Evolutionary conservation across 208 protist species (phyloP), one percentile per base, ranked within the genome.

Genomic region (Leishmania major): DNA sequence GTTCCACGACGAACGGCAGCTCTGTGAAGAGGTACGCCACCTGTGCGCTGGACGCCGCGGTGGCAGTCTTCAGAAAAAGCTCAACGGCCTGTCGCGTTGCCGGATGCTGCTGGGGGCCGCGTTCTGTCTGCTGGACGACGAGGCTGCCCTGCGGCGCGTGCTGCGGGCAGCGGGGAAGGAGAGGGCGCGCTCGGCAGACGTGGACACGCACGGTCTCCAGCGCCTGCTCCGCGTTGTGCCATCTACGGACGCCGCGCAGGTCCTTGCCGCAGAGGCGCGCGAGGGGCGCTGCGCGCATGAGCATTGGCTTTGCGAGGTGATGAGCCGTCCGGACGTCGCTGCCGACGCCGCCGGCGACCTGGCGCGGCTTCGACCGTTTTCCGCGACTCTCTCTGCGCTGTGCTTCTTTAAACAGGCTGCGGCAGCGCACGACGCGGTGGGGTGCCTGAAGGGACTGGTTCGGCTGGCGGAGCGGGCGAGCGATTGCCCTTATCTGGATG

Each of bases 121-220:
- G 22, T 96, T 95, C 71, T 78, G 82, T 35, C 83, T 95, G 8
- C 66, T 96, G n/a, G 64, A 88, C 53, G 80, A 84, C 1, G 86
- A 89, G 77, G 45, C 75, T 15, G 77, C 72, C n/a, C 90, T 97
- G 83, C 70, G 73, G 66, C 47, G 40, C 40, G 87, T 95, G 75
- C 76, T 94, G 73, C 77, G 70, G 31, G 87, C 89, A 19, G 67
- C 75, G 3, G 85, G 88, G 10, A 59, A 85, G 70, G 57, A 75
- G 31, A 75, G 73, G 7, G 85, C 94, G 73, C 80, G 74, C 35
- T 82, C 88, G 2, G 60, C 78, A 40, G 93, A 97, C 73, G 49
- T 97, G 31, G 92, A 96, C 84, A 82, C 84, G 43, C 86, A 94
- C 80, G 95, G 90, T 6, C 72, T 95, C 49, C 89, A 96, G 83